A percentile compares a stretch with the other conserved stretches of the same genome.
Evolutionary conservation across 2,329 filamentous ascomycete species (phyloP).

Genomic region (Ramularia collo-cygni): DNA sequence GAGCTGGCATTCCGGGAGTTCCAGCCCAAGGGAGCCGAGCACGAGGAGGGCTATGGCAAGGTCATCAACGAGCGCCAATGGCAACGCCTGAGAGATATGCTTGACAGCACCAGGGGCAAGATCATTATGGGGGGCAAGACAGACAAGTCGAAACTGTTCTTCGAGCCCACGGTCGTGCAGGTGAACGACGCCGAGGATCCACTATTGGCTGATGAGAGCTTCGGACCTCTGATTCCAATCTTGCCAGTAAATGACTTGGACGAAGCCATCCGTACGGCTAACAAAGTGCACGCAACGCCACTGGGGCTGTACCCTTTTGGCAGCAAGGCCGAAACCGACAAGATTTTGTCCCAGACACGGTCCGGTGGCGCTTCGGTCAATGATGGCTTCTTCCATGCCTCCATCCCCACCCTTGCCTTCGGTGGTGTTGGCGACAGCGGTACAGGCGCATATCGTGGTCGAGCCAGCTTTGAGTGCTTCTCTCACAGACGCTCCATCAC

Average conservation of each 20-base stretch:
- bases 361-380: conserved; percentile 48
- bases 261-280: conserved; percentile 75
- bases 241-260: conserved; percentile 73
- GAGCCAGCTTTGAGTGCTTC: conserved; percentile 63
- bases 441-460: conserved; percentile 69
- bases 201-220: conserved; percentile 76
- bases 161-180: conserved; percentile 88
- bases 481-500: conserved; percentile 56
- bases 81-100: conserved; percentile 77
- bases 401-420: conserved; percentile 66
- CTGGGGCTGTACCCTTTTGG: conserved; percentile 82
- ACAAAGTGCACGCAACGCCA: conserved; percentile 74
- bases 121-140: conserved; percentile 80
- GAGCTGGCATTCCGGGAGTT: conserved; percentile 66
- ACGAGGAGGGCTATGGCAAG: conserved; percentile 69
- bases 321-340: conserved; percentile 66
- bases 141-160: conserved; percentile 73
- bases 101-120: conserved; percentile 76
- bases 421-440: conserved; percentile 79
- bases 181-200: conserved; percentile 69
- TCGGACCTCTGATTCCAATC: conserved; percentile 86
- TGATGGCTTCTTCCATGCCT: conserved; percentile 61
- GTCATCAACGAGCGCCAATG: conserved; percentile 79
- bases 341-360: conserved; percentile 45
- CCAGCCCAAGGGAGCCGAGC: conserved; percentile 73